phyloP scores from a whole-genome alignment of 2,329 filamentous ascomycete genomes.

The Aspergillus alliaceus region DNA sequence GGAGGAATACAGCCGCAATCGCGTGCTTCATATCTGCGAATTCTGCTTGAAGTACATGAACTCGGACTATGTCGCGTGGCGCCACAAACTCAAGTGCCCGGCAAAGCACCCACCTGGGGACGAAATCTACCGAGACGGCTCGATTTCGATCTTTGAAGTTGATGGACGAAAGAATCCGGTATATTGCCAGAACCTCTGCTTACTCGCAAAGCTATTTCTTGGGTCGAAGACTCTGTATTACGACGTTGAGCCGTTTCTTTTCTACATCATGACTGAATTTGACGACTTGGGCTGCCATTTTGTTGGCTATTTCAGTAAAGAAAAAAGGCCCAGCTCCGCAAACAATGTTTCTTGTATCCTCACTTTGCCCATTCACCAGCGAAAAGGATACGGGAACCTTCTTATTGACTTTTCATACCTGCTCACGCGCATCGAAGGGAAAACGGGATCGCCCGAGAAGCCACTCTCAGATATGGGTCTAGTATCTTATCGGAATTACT shows the following conservation, averaged over 20 bases:
- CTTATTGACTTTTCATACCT: slow-evolving; percentile 98
- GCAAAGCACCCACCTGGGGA: slow-evolving; percentile 96
- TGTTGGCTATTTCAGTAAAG: slow-evolving; percentile 99
- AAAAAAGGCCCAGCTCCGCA: slow-evolving; percentile 89
- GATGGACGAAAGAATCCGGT: slow-evolving; percentile 91
- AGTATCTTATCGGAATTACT: slow-evolving; percentile 96
- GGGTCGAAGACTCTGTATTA: slow-evolving; percentile 99
- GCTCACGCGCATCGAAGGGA: slow-evolving; percentile 85
- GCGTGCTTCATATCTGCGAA: slow-evolving; percentile 97
- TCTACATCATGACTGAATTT: slow-evolving; percentile 94
- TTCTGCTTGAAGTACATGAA: slow-evolving; percentile 99
- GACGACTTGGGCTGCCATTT: slow-evolving; percentile 90
- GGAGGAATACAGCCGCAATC: slow-evolving; percentile 95
- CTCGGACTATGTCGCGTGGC: slow-evolving; percentile 96
- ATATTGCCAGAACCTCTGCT: slow-evolving; percentile 93
- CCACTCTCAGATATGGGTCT: slow-evolving; percentile 96
- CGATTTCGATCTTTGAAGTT: slow-evolving; percentile 95
- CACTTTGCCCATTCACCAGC: slow-evolving; percentile 92
- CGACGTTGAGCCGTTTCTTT: slow-evolving; percentile 97
- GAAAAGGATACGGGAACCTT: slow-evolving; percentile 94
- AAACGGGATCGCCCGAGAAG: slow-evolving; percentile 95
- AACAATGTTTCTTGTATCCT: slow-evolving; percentile 99
- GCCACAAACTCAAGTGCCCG: slow-evolving; percentile 94
- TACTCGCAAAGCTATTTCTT: slow-evolving; percentile 93
- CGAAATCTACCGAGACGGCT: slow-evolving; percentile 94